A percentile compares a stretch with the other conserved stretches of the same genome.
Conservation (phyloP, 225 moss, liverwort and hornwort genomes). For the Anthoceros angustus region DNA sequence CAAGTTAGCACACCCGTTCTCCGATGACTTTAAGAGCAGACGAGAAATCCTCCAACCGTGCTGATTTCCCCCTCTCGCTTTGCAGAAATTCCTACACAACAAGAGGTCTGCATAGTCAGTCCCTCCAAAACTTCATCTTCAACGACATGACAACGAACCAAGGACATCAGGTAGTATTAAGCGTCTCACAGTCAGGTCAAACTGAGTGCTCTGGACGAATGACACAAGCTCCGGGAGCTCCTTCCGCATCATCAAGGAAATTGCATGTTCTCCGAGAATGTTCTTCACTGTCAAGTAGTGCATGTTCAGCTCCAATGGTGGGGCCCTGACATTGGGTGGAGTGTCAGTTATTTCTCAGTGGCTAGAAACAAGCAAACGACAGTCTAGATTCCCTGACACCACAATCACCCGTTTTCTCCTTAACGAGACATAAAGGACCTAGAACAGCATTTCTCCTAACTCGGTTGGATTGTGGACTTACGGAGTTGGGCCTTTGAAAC, state of each 20-base stretch:
- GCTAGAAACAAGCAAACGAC: neutral
- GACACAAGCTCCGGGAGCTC: conserved; percentile 77
- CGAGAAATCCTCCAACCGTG: conserved; percentile 85
- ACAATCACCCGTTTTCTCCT: neutral
- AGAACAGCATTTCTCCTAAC: neutral
- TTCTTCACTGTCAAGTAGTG: conserved; percentile 79
- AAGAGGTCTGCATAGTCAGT: neutral
- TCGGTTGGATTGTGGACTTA: conserved; percentile 10
- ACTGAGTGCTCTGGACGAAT: conserved; percentile 90
- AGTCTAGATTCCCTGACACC: neutral
- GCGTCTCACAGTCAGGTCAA: conserved; percentile 62
- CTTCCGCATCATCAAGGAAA: conserved; percentile 61
- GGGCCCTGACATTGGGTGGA: conserved; percentile 25
- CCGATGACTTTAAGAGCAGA: conserved; percentile 58
- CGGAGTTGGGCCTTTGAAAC: conserved; percentile 50
- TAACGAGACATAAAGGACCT: neutral
- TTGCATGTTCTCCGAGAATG: conserved; percentile 79
- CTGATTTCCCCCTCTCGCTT: conserved; percentile 72
- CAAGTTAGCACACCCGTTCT: conserved; percentile 32
- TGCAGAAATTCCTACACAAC: conserved; percentile 51
- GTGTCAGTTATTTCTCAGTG: no score
- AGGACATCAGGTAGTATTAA: neutral
- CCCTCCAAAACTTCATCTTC: neutral
- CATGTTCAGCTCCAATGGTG: conserved; percentile 50
- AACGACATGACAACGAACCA: neutral